Percentiles rank a stretch among this genome's conserved stretches.
Conservation (phyloP, 23 red algal genomes). For the Gracilaria gracilis region DNA sequence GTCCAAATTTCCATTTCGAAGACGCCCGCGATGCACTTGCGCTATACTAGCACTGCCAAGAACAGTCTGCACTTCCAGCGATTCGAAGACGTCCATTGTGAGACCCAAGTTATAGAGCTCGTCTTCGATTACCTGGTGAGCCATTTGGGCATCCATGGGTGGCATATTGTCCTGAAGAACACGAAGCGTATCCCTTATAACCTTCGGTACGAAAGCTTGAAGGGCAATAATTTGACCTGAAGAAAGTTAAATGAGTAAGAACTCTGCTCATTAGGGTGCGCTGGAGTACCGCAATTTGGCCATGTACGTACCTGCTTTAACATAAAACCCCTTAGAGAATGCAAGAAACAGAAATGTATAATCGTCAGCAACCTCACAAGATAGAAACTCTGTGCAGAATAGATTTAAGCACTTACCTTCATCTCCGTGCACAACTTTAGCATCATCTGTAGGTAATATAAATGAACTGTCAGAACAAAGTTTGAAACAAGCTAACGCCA, state of each 20-base stretch:
- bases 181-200: constrained; percentile 48
- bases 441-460: constrained; percentile 27
- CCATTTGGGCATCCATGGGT: constrained; percentile 15
- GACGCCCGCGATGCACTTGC: constrained; percentile 46
- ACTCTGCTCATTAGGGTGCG: no score
- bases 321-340: constrained; percentile 53
- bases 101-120: constrained; percentile 29
- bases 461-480: neutral
- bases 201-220: constrained; percentile 60
- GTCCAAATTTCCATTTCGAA: constrained; percentile 17
- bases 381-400: neutral
- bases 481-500: no score
- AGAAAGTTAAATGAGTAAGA: neutral
- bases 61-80: constrained; percentile 31
- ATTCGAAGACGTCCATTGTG: constrained; percentile 32
- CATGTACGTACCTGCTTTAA: constrained; percentile 56
- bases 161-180: constrained; percentile 67
- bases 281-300: no score
- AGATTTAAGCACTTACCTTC: constrained; percentile 8
- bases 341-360: neutral
- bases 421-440: constrained; percentile 44
- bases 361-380: neutral
- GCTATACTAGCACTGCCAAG: constrained; percentile 66
- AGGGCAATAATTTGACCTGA: constrained; percentile 61
- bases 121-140: neutral